phyloP scores from a whole-genome alignment of 495 filamentous ascomycete species.

The Penicillium cataractarum region DNA sequence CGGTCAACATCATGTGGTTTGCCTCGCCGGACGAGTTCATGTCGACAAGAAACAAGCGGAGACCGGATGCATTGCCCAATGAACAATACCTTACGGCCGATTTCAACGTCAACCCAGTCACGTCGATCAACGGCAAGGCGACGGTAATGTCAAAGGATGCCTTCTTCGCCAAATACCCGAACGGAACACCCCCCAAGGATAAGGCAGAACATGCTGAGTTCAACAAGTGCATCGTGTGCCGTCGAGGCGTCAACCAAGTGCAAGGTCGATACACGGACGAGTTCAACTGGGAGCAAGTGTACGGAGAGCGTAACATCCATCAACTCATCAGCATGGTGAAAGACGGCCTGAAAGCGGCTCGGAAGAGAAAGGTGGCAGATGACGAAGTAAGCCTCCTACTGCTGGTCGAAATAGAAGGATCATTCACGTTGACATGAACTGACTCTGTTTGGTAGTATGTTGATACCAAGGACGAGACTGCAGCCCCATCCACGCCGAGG shows the following conservation, averaged over 20 bases:
- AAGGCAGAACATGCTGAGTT: conserved; percentile 63
- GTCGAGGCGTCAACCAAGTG: conserved; percentile 82
- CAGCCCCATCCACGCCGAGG: conserved; percentile 58
- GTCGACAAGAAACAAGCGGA: conserved; percentile 74
- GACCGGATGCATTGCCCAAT: conserved; percentile 80
- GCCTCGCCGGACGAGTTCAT: conserved; percentile 85
- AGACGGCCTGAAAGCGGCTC: conserved; percentile 61
- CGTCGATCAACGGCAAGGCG: conserved; percentile 88
- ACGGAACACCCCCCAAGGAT: conserved; percentile 71
- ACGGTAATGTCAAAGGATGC: conserved; percentile 70
- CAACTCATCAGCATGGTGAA: conserved; percentile 66
- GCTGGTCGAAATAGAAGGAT: background rate
- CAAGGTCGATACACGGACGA: conserved; percentile 92
- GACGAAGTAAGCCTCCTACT: conserved; percentile 48
- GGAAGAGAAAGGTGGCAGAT: conserved; percentile 48
- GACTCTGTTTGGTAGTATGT: conserved; percentile 32
- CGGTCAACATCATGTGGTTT: conserved; percentile 89
- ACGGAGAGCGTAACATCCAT: conserved; percentile 65
- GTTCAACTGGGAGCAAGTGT: conserved; percentile 88
- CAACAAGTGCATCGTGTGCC: conserved; percentile 90
- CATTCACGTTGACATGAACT: background rate
- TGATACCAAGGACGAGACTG: conserved; percentile 49
- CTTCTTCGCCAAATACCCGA: conserved; percentile 72
- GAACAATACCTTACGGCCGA: conserved; percentile 89
- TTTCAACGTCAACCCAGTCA: conserved; percentile 83